Percentiles rank a stretch among this genome's conserved stretches.
These are phyloP conservation scores for Taxawa tesnikishii DNA, from an alignment of 2,329 filamentous ascomycete species.

Conservation along the genomic window DNA sequence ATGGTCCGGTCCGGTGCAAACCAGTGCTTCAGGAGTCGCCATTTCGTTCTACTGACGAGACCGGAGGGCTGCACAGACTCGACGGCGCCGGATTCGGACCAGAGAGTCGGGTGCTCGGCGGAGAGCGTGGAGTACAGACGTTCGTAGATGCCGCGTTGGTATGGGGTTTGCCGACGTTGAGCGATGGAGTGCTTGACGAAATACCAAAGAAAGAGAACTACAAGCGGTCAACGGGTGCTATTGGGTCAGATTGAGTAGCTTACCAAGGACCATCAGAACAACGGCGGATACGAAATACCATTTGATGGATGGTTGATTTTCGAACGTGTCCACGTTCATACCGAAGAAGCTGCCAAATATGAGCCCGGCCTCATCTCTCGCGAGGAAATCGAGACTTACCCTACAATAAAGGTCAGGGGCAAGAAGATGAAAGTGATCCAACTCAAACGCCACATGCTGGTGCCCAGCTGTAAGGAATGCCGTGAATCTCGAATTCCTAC, in stretches of 20 bases:
- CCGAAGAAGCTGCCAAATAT: conserved; percentile 27
- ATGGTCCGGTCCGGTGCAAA: conserved; percentile 30
- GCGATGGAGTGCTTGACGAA: conserved; percentile 33
- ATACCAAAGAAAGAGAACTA: conserved; percentile 34
- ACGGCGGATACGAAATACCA: conserved; percentile 37
- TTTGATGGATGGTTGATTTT: conserved; percentile 27
- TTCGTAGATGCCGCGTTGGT: conserved; percentile 39
- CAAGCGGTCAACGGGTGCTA: no score
- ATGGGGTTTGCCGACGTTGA: conserved; percentile 28
- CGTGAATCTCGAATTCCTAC: conserved; percentile 40
- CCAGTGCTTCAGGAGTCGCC: conserved; percentile 35
- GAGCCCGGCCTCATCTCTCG: no score
- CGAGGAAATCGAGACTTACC: no score
- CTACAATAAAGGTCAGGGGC: conserved; percentile 38
- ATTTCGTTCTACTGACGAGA: conserved; percentile 29
- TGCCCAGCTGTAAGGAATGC: conserved; percentile 34
- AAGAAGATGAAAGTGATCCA: conserved; percentile 68
- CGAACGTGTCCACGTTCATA: conserved; percentile 39
- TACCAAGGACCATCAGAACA: conserved; percentile 29
- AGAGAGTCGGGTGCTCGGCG: conserved; percentile 31
- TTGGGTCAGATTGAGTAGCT: neutral
- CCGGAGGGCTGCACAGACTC: conserved; percentile 27
- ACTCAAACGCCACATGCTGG: conserved; percentile 44
- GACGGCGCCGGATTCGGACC: conserved; percentile 35
- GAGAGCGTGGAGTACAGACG: conserved; percentile 36